Base-by-base conservation (phyloP, 169 alveolate genomes). In the Neospora caninum region DNA sequence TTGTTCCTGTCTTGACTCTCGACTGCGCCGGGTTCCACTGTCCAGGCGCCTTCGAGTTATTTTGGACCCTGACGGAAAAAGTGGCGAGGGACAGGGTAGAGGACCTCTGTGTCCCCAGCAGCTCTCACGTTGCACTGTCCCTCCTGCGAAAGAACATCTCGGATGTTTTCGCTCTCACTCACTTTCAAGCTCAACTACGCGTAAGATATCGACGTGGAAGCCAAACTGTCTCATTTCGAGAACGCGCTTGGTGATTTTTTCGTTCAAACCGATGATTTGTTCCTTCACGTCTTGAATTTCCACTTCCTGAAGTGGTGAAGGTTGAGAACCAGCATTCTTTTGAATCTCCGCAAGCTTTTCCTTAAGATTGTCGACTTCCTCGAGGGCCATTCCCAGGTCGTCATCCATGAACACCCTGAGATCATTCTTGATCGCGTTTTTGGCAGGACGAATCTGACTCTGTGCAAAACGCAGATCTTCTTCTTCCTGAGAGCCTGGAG, bases 311-410 rank as follows among this genome's bases (percentile, higher is more conserved):
- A 42, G 70, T 18, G 89, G 70, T 0, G 89, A 82, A 25, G 89
- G 89, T 29, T 82, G 22, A 2, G 34, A n/a, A 0, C 89, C 89
- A 10, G 89, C 89, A 34, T 20, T 36, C 38, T 41, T 82, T 20
- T 41, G 54, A 10, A 45, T 20, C 16, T 39, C 54, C 27, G 36
- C 41, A 45, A 42, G 67, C 38, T 20, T 36, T 4, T 18, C 54
- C 36, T 82, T 82, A 64, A 82, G 39, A 45, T 82, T 82, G 41
- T 82, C 89, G 42, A 43, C 70, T 45, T 82, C 89, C 67, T 82
- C 89, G 27, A 82, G 34, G 38, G 67, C 54, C 39, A 82, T 7
- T 13, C 67, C 69, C 38, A 82, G 41, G 20, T 82, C 89, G 36
- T 82, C 67, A 22, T 82, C 89, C 38, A 82, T 27, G 25, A 39